These are phyloP conservation scores for Elongisporangium anandrum DNA, from an alignment of 352 stramenopile species.

Conservation along the genomic window DNA sequence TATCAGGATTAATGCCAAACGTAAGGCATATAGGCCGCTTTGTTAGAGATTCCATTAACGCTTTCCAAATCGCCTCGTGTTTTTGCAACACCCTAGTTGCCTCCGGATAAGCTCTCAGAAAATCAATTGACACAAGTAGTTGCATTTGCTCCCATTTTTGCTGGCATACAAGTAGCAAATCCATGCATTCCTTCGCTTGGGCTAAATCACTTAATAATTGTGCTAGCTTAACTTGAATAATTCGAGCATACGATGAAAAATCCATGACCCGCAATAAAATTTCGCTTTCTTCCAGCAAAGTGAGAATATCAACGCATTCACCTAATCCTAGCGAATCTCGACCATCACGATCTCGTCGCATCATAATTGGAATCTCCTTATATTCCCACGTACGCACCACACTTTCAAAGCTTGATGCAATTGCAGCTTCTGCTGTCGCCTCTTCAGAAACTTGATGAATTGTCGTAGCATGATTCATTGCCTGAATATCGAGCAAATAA, in stretches of 20 bases:
- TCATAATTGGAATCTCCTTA: conserved; percentile 40
- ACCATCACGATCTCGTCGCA: conserved; percentile 55
- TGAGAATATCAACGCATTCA: conserved; percentile 49
- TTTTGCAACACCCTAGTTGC: conserved; percentile 46
- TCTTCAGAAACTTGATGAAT: conserved; percentile 72
- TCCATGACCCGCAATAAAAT: conserved; percentile 71
- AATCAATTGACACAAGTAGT: conserved; percentile 53
- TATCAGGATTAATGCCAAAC: conserved; percentile 44
- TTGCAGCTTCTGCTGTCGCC: conserved; percentile 58
- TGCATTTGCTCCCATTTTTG: conserved; percentile 70
- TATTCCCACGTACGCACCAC: conserved; percentile 53
- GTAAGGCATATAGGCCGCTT: conserved; percentile 52
- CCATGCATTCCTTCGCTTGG: conserved; percentile 42
- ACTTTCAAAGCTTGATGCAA: conserved; percentile 53
- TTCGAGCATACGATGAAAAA: conserved; percentile 56
- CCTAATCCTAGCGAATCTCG: conserved; percentile 48
- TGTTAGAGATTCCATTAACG: conserved; percentile 35
- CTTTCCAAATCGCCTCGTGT: conserved; percentile 49
- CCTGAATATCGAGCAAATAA: conserved; percentile 47
- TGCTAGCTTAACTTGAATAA: conserved; percentile 40
- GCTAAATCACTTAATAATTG: conserved; percentile 45
- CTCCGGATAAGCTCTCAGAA: conserved; percentile 52
- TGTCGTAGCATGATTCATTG: conserved; percentile 23
- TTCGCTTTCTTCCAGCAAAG: conserved; percentile 66
- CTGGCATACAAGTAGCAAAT: conserved; percentile 52